A percentile compares a stretch with the other conserved stretches of the same genome.
phyloP scores from a whole-genome alignment of 768 basidiomycete species.

The Tulasnella sp. region DNA sequence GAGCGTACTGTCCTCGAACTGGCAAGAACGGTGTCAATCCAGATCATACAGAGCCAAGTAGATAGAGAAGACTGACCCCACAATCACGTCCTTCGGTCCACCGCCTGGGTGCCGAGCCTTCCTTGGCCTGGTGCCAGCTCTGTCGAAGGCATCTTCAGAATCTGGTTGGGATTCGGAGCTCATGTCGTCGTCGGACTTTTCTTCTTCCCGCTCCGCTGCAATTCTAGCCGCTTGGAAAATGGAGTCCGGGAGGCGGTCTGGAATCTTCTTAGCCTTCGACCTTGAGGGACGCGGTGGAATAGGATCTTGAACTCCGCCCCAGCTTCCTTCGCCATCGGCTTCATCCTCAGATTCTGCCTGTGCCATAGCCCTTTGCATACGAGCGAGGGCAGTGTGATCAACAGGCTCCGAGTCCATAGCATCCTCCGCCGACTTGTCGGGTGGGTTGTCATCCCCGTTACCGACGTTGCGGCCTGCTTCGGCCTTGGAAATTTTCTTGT shows the following conservation, averaged over 20 bases:
- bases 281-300: background rate
- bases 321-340: background rate
- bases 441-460: background rate
- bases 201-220: background rate
- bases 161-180: background rate
- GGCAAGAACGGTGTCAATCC: background rate
- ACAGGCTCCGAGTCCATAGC: background rate
- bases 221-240: constrained; percentile 18
- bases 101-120: background rate
- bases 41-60: background rate
- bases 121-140: background rate
- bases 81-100: constrained; percentile 10
- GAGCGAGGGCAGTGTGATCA: background rate
- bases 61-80: background rate
- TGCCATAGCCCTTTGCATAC: background rate
- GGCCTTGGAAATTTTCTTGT: background rate
- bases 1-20: constrained; percentile 25
- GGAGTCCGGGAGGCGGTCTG: constrained; percentile 17
- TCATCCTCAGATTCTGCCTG: constrained; percentile 12
- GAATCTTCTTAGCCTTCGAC: background rate
- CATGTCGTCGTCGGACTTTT: background rate
- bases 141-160: background rate
- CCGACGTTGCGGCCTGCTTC: background rate
- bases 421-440: background rate
- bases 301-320: constrained; percentile 13